phyloP scores from a whole-genome alignment of 306 rosid genomes.

The Quercus glauca region DNA sequence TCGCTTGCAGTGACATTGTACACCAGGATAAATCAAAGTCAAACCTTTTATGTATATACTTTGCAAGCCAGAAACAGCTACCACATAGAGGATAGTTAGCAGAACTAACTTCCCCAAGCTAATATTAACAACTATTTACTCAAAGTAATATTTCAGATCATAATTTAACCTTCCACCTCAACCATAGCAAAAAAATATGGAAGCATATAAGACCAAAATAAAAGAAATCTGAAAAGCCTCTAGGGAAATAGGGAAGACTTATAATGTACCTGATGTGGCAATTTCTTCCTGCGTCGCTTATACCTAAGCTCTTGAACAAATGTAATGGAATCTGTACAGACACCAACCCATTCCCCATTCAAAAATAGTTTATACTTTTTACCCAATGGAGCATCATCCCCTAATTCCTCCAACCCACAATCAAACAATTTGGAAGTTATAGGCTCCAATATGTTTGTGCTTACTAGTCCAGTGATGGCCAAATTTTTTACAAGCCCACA shows the following conservation, averaged over 20 bases:
- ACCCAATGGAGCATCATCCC: conserved; percentile 56
- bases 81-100: neutral
- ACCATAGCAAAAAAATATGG: conserved; percentile 10
- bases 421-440: conserved; percentile 40
- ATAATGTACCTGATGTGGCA: conserved; percentile 70
- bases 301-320: conserved; percentile 61
- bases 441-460: conserved; percentile 43
- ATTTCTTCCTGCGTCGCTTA: conserved; percentile 52
- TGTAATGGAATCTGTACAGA: conserved; percentile 56
- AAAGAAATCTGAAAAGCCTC: conserved; percentile 3
- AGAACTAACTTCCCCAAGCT: neutral
- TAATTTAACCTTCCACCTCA: conserved; percentile 11
- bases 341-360: conserved; percentile 94
- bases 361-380: conserved; percentile 66
- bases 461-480: conserved; percentile 82
- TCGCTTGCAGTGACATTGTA: conserved; percentile 7
- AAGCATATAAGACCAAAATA: conserved; percentile 16
- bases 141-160: conserved; percentile 10
- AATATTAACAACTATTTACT: neutral
- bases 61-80: neutral
- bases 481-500: conserved; percentile 96
- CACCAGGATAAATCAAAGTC: neutral
- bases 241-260: conserved; percentile 1
- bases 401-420: conserved; percentile 80
- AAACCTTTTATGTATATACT: conserved; percentile 1